Evolutionary conservation across 371 early-diverging fungal species (phyloP), one percentile per base, ranked within the genome.

Genomic region (Mucor velutinosus): DNA sequence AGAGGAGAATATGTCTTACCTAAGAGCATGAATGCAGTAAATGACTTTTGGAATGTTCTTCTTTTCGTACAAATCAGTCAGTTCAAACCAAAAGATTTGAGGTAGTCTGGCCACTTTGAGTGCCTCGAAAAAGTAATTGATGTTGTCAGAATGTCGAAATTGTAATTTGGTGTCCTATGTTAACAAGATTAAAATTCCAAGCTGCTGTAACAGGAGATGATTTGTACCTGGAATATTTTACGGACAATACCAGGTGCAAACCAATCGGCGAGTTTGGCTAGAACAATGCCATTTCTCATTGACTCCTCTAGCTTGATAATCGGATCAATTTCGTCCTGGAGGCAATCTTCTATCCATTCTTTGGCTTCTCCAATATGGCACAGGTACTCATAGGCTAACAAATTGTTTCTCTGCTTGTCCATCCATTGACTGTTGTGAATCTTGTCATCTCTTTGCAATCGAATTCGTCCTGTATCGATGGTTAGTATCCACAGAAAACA

Each of bases 21-120:
- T 97, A 49, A 99, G 89, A 0, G 99, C 99, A 76, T 99, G 99
- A 59, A 99, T 92, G 81, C 99, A 99, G 80, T 99, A 99, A 69
- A 99, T 97, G 11, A 99, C 99, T 75, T 96, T 97, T 25, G 99
- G 99, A 76, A 99, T 94, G 79, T 99, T 99, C 80, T 99, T 99
- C 81, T 94, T 93, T 65, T 99, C 99, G 81, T 99, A 99, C 14
- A 99, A 82, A 82, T 99, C 99, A 0, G 98, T 95, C 67, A 97
- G 81, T 78, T 99, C 99, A 85, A 99, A 99, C 75, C 94, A 91
- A 85, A 99, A 99, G 68, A 94, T 90, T 76, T 84, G 66, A 6
- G 99, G 99, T 15, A 99, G 80, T 3, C 93, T 92, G 19, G 96
- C 90, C 43, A 91, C 85, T 51, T 86, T 80, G 62, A 95, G 86